Conservation (phyloP, 805 yeast genomes). For the Zygotorulaspora sp. region DNA sequence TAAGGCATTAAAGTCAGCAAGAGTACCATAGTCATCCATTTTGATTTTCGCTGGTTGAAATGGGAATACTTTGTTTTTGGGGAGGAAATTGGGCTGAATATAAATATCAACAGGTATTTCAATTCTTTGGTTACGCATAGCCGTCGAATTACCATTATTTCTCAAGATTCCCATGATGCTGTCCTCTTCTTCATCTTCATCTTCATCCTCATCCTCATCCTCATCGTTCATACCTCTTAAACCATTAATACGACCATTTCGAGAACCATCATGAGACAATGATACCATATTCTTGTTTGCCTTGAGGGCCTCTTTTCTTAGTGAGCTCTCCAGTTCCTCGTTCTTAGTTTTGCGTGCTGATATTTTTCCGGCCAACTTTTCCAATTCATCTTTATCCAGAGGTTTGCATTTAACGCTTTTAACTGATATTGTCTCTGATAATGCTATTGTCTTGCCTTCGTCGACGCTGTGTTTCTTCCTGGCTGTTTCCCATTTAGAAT, state of each 20-base stretch:
- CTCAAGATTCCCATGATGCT: constrained; percentile 27
- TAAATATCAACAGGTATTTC: constrained; percentile 31
- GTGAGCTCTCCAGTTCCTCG: constrained; percentile 31
- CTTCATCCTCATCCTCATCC: constrained; percentile 24
- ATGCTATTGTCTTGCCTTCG: constrained; percentile 60
- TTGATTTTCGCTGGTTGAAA: constrained; percentile 53
- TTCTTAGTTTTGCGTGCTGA: constrained; percentile 43
- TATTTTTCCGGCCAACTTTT: constrained; percentile 44
- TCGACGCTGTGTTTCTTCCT: constrained; percentile 41
- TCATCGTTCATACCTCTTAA: too few relatives aligned
- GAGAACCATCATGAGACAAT: constrained; percentile 3
- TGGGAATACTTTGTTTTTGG: constrained; percentile 68
- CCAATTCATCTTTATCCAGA: constrained; percentile 48
- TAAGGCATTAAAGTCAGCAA: constrained; percentile 63
- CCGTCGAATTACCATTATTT: constrained; percentile 10
- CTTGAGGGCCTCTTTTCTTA: constrained; percentile 32
- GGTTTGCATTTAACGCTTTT: constrained; percentile 45
- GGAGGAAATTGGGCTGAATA: constrained; percentile 22
- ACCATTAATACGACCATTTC: constrained; percentile 6
- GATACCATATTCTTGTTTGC: constrained; percentile 19
- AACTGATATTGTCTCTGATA: constrained; percentile 42
- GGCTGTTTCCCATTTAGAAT: constrained; percentile 46
- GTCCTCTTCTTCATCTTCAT: constrained; percentile 35
- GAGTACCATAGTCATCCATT: constrained; percentile 83
- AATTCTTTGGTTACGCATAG: constrained; percentile 8